Percentiles rank a stretch among this genome's conserved stretches.
These are phyloP conservation scores for Viola pubescens DNA, from an alignment of 441 rosid genomes.

Conservation along the genomic window DNA sequence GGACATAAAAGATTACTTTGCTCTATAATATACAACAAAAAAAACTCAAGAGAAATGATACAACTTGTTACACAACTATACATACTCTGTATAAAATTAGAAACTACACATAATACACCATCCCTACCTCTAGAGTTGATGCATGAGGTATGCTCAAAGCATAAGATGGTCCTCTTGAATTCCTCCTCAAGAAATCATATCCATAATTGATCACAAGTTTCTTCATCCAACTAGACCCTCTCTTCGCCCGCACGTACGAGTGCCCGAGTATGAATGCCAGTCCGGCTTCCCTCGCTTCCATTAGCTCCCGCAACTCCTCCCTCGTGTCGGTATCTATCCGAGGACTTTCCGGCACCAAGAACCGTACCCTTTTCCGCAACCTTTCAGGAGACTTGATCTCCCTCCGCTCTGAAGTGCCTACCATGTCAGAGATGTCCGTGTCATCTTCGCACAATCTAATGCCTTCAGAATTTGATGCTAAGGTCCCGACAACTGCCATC, in stretches of 20 bases:
- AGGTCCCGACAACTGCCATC: conserved; percentile 62
- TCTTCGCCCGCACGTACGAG: conserved; percentile 68
- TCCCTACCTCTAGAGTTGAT: conserved; percentile 83
- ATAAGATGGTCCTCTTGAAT: conserved; percentile 57
- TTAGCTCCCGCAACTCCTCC: conserved; percentile 65
- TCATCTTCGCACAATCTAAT: conserved; percentile 44
- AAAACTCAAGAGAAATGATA: background rate
- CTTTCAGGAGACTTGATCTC: conserved; percentile 27
- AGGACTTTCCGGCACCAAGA: conserved; percentile 59
- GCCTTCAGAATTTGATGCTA: conserved; percentile 51
- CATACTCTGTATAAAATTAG: background rate
- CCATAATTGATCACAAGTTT: conserved; percentile 58
- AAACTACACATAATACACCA: conserved; percentile 56
- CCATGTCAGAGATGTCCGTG: conserved; percentile 18
- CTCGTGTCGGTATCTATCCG: conserved; percentile 33
- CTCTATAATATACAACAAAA: conserved; percentile 21
- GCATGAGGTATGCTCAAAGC: conserved; percentile 70
- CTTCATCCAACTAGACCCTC: conserved; percentile 66
- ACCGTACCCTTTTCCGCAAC: conserved; percentile 54
- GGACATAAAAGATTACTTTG: background rate
- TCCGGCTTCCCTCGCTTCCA: conserved; percentile 84
- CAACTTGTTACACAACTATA: background rate
- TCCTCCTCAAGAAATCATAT: conserved; percentile 83
- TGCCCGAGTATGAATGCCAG: conserved; percentile 80
- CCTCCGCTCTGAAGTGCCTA: conserved; percentile 27